Evolutionary conservation across 2,329 filamentous ascomycete genomes (phyloP), one percentile per base, ranked within the genome.

Genomic region (Fusarium globosum): DNA sequence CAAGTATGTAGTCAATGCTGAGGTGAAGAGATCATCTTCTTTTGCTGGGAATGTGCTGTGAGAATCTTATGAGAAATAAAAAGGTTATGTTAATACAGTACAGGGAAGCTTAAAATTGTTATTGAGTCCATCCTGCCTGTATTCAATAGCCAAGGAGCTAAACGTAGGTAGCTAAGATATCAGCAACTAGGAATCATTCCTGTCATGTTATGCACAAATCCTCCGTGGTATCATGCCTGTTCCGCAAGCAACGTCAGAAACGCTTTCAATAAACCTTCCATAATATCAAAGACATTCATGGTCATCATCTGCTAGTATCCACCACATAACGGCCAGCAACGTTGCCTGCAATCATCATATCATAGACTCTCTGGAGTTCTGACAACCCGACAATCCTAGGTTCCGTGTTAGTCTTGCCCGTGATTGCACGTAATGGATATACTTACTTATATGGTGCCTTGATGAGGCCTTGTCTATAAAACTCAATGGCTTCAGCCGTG

Each of bases 401-500:
- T 36, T 13, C 7, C 33, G 33, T 13, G 56, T 77, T 9, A 77
- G 75, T 38, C 5, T 14, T 20, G 10, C 6, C 3, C 14, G 2
- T 1, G 14, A n/a, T 26, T 18, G 6, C 0, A 6, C 2, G 11
- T 20, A 1, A 1, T 23, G 9, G 6, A 9, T 15, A 14, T 2
- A 35, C 71, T 41, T 39, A 74, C 75, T 97, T 96, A 88, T 88
- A 95, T 4, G 95, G 95, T 10, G 91, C 90, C 81, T 95, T 92
- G 87, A 97, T 94, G 64, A 95, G 83, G 20, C 95, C 95, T 26
- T 92, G 88, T 65, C 88, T 85, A 86, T 91, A 97, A 85, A 97
- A 97, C 71, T 97, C 94, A 69, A 97, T 87, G 2, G 95, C 95
- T 85, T 97, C 95, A 57, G 91, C 89, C 2, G 91, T 92, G 80